Evolutionary conservation across 2,329 filamentous ascomycete genomes (phyloP), one percentile per base, ranked within the genome.

Genomic region (Phyllosticta ampelicida): DNA sequence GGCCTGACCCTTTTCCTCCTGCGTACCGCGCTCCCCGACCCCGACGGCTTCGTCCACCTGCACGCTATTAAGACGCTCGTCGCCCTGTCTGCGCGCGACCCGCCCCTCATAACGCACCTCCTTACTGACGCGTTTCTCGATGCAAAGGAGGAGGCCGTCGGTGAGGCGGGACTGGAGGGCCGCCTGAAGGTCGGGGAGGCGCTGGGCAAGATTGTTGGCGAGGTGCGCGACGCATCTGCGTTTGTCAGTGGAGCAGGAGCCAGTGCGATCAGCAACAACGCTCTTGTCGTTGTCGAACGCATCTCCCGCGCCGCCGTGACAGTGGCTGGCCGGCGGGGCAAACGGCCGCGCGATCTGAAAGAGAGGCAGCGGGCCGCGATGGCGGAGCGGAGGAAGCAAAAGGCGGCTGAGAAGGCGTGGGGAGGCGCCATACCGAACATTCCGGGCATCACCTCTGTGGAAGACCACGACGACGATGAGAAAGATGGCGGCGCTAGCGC

Each of bases 41-140:
- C 78, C 5, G 87, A 90, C 58, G 85, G 87, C 58, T 90, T 86
- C 66, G 84, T 89, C 61, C 86, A 87, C 64, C 74, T 86, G 2
- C 79, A 82, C n/a, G 80, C 83, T 16, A 81, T 90, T 61, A 83
- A 82, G 61, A 77, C 85, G 1, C 82, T 88, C 60, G 79, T 80
- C 0, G 79, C 82, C 21, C 70, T 90, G 10, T 80, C 85, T 0
- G 72, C 77, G 61, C 78, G 75, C 58, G 85, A 88, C 54, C 84
- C 86, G 0, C 80, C 78, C 49, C 80, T 85, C 0, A 83, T 84
- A 0, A 73, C 80, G 3, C 77, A 75, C 20, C 85, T 88, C 63
- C 72, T 90, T 0, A 71, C 86, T 0, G 85, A 88, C 21, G 79
- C 82, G 49, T 90, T 89, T 62, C 70, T 86, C 18, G 87, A 90